Base-by-base conservation (phyloP, 139 green algal genomes). In the Chlamydomonas sp. region DNA sequence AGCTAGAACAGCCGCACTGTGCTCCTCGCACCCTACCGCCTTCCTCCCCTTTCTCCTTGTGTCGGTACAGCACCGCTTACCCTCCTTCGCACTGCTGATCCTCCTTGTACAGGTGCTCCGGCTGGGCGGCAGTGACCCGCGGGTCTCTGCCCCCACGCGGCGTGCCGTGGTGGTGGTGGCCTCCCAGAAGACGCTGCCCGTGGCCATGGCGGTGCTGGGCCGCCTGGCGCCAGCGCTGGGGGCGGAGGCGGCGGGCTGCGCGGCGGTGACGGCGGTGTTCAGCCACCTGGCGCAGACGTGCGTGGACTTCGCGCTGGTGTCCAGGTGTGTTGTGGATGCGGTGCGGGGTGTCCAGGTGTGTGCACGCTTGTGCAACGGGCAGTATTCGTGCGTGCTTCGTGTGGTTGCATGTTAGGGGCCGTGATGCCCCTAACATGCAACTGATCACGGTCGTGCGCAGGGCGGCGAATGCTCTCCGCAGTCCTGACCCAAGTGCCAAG, bases 151-250 rank as follows among this genome's bases (percentile, higher is more conserved):
- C 57, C 74, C 79, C 61, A 84, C 90, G 16, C 87, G 91, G 66
- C 90, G 90, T 3, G 90, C 93, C 2, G 86, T 95, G 58, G 63
- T 94, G 49, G 17, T 96, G 59, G 89, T 94, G 74, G 85, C 86
- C 9, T 92, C 82, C 63, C 90, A 94, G 73, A 96, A 96, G 88
- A 96, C 93, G 5, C 86, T 96, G 60, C 90, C 92, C 1, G 92
- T 95, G 66, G 91, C 93, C 16, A 86, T 96, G 66, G 92, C 93
- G 49, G 92, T 96, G 68, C 20, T 90, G 15, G 75, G 57, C 12
- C 75, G 75, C 57, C 31, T 90, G 72, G 73, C 57, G 0, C 63
- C 69, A 31, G 62, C 17, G 4, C 49, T 88, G 66, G 80, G 79
- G 49, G 14, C 78, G 9, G 77, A 81, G 62, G 79, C 73, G 6